phyloP scores from a whole-genome alignment of 2,329 filamentous ascomycete species.

The Diaporthe citriasiana region DNA sequence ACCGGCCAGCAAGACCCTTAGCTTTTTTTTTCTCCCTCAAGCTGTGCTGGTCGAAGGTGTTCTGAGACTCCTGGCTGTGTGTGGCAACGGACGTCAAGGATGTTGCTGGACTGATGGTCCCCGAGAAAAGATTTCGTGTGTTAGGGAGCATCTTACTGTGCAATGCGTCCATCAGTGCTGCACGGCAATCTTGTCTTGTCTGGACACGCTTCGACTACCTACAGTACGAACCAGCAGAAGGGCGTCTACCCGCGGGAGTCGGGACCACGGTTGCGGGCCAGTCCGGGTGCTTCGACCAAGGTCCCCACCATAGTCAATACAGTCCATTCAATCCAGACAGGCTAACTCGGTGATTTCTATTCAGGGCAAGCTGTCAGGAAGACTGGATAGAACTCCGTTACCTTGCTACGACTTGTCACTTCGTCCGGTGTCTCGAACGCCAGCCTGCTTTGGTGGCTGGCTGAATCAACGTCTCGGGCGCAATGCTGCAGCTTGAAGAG shows the following conservation, averaged over 20 bases:
- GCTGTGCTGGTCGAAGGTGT: background rate
- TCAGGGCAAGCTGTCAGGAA: background rate
- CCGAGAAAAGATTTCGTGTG: background rate
- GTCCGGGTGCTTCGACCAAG: conserved; percentile 31
- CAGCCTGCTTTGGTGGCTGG: background rate
- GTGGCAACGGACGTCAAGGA: background rate
- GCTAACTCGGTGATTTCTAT: background rate
- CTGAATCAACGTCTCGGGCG: conserved; percentile 30
- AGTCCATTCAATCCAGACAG: conserved; percentile 16
- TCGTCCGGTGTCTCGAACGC: conserved; percentile 6
- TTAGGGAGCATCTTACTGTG: background rate
- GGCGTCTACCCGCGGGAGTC: conserved; percentile 7
- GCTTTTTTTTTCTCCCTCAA: background rate
- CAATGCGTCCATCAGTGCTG: background rate
- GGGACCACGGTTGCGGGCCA: conserved; percentile 38
- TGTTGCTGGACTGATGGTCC: background rate
- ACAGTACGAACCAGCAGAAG: background rate
- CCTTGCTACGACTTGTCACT: conserved; percentile 14
- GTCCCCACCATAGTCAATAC: conserved; percentile 5
- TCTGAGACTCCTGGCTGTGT: background rate
- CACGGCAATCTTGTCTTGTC: background rate
- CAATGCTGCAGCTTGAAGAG: conserved; percentile 16
- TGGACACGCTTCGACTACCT: background rate
- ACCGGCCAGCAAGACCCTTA: conserved; percentile 2
- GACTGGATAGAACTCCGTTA: background rate